phyloP scores from a whole-genome alignment of 2,329 filamentous ascomycete genomes.

The Trichoderma oligosporum region DNA sequence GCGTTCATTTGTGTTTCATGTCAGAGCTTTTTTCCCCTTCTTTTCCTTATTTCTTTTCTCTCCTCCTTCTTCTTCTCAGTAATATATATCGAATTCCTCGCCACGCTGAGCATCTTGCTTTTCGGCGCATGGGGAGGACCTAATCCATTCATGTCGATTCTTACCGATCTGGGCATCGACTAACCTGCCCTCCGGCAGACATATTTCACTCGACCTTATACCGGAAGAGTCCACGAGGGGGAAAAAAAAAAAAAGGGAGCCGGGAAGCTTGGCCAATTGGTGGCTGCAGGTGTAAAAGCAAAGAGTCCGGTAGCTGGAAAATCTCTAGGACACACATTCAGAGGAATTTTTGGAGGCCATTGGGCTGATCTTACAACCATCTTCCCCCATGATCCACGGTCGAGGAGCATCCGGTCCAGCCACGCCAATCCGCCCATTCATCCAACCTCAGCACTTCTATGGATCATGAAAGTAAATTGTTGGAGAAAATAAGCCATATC shows the following conservation, averaged over 20 bases:
- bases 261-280: neutral
- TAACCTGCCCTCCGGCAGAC: neutral
- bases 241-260: neutral
- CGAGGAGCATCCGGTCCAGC: neutral
- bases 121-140: neutral
- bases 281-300: neutral
- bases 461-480: neutral
- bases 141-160: neutral
- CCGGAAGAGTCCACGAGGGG: conserved; percentile 1
- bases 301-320: neutral
- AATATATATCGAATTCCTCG: no score
- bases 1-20: neutral
- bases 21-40: neutral
- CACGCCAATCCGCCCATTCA: conserved; percentile 5
- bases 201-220: neutral
- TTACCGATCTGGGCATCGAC: neutral
- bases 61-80: neutral
- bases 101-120: neutral
- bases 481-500: neutral
- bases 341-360: neutral
- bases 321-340: neutral
- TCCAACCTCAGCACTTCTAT: neutral
- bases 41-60: neutral
- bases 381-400: neutral
- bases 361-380: neutral